A percentile compares a stretch with the other conserved stretches of the same genome.
Conservation (phyloP, 495 filamentous ascomycete species). For the Tuber indicum region DNA sequence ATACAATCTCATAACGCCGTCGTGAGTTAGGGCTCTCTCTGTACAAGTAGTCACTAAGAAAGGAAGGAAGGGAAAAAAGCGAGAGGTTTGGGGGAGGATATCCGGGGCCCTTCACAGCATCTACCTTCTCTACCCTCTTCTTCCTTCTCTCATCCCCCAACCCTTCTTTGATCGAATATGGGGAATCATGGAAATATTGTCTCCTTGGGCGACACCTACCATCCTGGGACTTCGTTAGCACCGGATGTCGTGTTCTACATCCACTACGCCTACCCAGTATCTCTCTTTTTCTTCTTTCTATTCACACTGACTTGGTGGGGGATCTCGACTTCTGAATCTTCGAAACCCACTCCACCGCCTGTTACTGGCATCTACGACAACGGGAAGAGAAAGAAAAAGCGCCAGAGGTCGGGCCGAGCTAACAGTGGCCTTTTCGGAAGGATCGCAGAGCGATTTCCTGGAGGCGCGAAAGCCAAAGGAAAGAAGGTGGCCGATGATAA, state of each 20-base stretch:
- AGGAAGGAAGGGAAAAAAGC: background rate
- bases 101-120: background rate
- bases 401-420: constrained; percentile 42
- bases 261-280: constrained; percentile 60
- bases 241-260: constrained; percentile 28
- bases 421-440: constrained; percentile 16
- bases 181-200: background rate
- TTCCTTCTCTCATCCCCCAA: background rate
- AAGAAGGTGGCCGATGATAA: constrained; percentile 41
- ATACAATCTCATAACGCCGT: background rate
- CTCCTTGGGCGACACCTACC: background rate
- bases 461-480: constrained; percentile 34
- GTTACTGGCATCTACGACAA: constrained; percentile 51
- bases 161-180: background rate
- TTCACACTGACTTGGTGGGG: constrained; percentile 58
- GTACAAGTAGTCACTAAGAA: background rate
- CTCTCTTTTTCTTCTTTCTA: constrained; percentile 63
- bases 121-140: background rate
- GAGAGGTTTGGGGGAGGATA: background rate
- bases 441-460: constrained; percentile 36
- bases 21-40: background rate
- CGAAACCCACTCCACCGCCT: constrained; percentile 44
- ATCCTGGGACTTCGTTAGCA: background rate
- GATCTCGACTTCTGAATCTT: constrained; percentile 50
- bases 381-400: constrained; percentile 48